These are phyloP conservation scores for Auricularia heimuer DNA, from an alignment of 768 basidiomycete genomes.

Conservation along the genomic window DNA sequence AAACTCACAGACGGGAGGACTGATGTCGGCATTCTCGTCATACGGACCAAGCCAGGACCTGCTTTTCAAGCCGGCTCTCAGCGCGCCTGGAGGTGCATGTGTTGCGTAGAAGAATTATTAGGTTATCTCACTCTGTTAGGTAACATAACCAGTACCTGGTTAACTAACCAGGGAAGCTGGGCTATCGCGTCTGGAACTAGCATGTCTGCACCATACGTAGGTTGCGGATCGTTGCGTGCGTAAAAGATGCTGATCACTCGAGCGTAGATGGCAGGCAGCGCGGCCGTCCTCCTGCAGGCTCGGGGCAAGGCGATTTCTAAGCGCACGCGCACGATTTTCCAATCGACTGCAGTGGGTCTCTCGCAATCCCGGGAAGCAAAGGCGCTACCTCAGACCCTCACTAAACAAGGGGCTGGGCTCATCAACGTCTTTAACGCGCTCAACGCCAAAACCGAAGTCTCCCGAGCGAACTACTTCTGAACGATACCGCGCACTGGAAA, in stretches of 20 bases:
- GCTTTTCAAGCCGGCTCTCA: constrained; percentile 22
- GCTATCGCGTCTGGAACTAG: too few species aligned
- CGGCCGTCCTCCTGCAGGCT: constrained; percentile 33
- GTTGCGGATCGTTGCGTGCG: not conserved
- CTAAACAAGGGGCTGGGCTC: constrained; percentile 46
- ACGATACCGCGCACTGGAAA: constrained; percentile 51
- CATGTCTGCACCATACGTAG: too few species aligned
- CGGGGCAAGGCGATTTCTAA: constrained; percentile 28
- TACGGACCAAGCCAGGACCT: constrained; percentile 29
- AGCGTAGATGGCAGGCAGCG: constrained; percentile 35
- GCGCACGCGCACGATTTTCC: constrained; percentile 32
- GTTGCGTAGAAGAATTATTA: too few species aligned
- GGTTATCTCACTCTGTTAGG: too few species aligned
- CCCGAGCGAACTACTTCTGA: constrained; percentile 49
- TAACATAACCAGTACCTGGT: too few species aligned
- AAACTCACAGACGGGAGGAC: constrained; percentile 34
- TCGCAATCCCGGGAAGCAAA: constrained; percentile 37
- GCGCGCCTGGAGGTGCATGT: not conserved
- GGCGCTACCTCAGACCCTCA: constrained; percentile 39
- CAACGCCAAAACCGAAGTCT: constrained; percentile 39
- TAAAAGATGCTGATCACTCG: constrained; percentile 24
- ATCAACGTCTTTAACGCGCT: constrained; percentile 51
- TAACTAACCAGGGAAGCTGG: too few species aligned
- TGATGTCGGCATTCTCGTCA: not conserved
- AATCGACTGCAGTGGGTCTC: constrained; percentile 38